phyloP scores from a whole-genome alignment of 176 grass and related monocot genomes.

The Areca catechu region DNA sequence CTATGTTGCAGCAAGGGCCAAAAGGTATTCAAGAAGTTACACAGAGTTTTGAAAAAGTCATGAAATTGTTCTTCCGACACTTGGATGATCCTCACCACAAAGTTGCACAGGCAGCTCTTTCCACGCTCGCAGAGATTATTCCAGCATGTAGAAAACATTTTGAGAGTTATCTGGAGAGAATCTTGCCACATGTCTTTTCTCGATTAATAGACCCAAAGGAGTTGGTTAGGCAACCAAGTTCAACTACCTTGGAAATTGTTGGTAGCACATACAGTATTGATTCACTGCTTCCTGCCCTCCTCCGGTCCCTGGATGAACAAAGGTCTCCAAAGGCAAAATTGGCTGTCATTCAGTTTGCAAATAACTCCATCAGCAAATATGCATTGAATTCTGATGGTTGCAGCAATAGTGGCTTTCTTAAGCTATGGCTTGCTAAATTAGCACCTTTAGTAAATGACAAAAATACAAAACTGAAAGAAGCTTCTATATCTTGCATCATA shows the following conservation, averaged over 20 bases:
- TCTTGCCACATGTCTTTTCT: conserved; percentile 86
- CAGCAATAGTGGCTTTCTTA: conserved; percentile 90
- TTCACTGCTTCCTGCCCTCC: conserved; percentile 80
- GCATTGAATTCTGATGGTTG: conserved; percentile 76
- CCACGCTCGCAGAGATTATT: conserved; percentile 88
- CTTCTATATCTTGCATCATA: conserved; percentile 89
- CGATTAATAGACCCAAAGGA: conserved; percentile 94
- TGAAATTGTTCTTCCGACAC: conserved; percentile 95
- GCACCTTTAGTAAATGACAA: conserved; percentile 93
- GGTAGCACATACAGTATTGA: conserved; percentile 78
- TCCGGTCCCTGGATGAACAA: conserved; percentile 95
- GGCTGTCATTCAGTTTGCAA: conserved; percentile 88
- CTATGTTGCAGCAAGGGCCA: conserved; percentile 69
- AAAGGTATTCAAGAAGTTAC: conserved; percentile 83
- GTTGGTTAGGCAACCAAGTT: conserved; percentile 79
- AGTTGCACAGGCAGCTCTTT: conserved; percentile 79
- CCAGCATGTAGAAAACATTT: conserved; percentile 86
- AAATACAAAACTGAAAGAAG: conserved; percentile 94
- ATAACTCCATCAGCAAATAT: conserved; percentile 78
- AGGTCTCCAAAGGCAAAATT: conserved; percentile 92
- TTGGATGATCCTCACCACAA: conserved; percentile 99
- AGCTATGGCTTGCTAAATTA: conserved; percentile 93
- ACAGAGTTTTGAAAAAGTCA: conserved; percentile 96
- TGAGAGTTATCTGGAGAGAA: conserved; percentile 84
- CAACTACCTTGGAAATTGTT: conserved; percentile 74